Conservation (phyloP, 257 asterid species). For the Ilex aquifolium region DNA sequence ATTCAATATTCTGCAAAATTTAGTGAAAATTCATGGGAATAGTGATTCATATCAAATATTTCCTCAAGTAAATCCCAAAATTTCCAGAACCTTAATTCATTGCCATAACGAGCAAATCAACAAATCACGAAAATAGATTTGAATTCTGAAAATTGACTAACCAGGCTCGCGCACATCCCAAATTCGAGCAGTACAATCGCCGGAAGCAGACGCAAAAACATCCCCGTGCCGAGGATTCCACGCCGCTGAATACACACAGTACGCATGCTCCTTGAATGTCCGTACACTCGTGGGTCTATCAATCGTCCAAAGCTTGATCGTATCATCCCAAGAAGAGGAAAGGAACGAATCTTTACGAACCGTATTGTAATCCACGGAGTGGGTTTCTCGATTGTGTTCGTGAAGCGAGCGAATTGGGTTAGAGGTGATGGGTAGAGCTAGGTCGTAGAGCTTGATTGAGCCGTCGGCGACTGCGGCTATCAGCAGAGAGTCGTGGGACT, state of each 20-base stretch:
- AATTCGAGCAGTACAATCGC: constrained; percentile 88
- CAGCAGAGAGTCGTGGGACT: constrained; percentile 85
- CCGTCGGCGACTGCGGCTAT: constrained; percentile 91
- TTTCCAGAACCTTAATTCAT: too few relatives aligned
- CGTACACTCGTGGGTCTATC: constrained; percentile 84
- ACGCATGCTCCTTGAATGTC: constrained; percentile 96
- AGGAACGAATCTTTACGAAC: constrained; percentile 87
- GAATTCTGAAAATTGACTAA: constrained; percentile 7
- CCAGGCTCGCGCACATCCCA: constrained; percentile 99
- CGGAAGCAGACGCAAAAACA: constrained; percentile 89
- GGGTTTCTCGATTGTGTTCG: constrained; percentile 91
- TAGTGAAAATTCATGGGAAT: too few relatives aligned
- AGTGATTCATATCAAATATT: too few relatives aligned
- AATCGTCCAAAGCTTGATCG: constrained; percentile 90
- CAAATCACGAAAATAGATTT: neutral
- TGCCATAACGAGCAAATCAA: neutral
- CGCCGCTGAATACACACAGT: constrained; percentile 81
- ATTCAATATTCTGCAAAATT: too few relatives aligned
- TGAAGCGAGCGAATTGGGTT: constrained; percentile 87
- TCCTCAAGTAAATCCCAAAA: too few relatives aligned
- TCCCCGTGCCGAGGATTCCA: constrained; percentile 98
- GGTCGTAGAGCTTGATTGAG: constrained; percentile 81
- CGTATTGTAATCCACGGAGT: constrained; percentile 75
- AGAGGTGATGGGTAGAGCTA: constrained; percentile 63
- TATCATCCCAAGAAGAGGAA: constrained; percentile 93